A percentile compares a stretch with the other conserved stretches of the same genome.
Conservation (phyloP, 169 alveolate genomes). For the Eimeria tenella region DNA sequence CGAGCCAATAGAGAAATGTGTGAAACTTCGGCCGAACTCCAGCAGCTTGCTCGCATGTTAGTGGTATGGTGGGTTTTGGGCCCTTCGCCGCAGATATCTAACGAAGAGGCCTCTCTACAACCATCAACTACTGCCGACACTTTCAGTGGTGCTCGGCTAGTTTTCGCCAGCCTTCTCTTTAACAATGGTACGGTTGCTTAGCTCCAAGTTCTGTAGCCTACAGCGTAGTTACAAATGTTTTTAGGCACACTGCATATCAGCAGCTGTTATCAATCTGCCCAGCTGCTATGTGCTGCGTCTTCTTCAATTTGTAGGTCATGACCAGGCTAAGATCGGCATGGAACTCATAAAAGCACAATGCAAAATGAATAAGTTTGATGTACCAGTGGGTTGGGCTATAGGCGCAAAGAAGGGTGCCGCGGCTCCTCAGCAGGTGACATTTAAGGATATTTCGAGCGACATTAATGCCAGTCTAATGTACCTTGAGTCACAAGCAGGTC, state of each 20-base stretch:
- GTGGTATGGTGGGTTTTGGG: constrained; percentile 61
- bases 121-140: neutral
- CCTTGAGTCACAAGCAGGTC: neutral
- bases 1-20: constrained; percentile 22
- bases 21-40: constrained; percentile 43
- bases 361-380: constrained; percentile 12
- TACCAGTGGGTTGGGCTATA: constrained; percentile 47
- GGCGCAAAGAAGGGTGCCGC: neutral
- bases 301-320: constrained; percentile 28
- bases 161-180: constrained; percentile 16
- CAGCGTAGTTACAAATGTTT: neutral
- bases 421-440: neutral
- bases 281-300: neutral
- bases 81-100: neutral
- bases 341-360: constrained; percentile 42
- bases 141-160: constrained; percentile 29
- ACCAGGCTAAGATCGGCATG: constrained; percentile 60
- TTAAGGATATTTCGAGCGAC: constrained; percentile 4
- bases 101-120: neutral
- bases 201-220: neutral
- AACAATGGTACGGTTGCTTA: constrained; percentile 33
- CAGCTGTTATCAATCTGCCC: neutral
- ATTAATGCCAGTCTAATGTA: constrained; percentile 33
- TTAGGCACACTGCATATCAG: neutral
- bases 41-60: constrained; percentile 55